Conservation (phyloP, 2,329 filamentous ascomycete species). For the Thielaviopsis euricoi region DNA sequence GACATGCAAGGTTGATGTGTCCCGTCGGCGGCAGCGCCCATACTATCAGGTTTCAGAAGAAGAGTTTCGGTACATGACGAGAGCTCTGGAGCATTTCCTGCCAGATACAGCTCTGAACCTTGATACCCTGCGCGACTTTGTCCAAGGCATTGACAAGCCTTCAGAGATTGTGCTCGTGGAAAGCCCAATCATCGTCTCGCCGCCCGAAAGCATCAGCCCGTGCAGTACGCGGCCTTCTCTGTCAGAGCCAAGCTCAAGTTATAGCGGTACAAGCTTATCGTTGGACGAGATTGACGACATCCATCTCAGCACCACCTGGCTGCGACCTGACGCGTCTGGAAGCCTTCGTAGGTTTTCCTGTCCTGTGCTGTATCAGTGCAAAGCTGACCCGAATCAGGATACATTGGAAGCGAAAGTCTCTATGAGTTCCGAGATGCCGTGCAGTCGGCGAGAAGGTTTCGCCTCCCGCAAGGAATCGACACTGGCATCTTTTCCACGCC, state of each 20-base stretch:
- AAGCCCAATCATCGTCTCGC: neutral
- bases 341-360: neutral
- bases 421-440: constrained; percentile 16
- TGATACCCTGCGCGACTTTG: constrained; percentile 13
- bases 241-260: neutral
- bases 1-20: constrained; percentile 16
- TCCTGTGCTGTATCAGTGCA: neutral
- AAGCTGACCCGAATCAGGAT: constrained; percentile 10
- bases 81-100: constrained; percentile 17
- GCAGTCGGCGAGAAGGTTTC: constrained; percentile 13
- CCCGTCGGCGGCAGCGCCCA: constrained; percentile 17
- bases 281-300: constrained; percentile 1
- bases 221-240: neutral
- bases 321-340: neutral
- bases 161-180: neutral
- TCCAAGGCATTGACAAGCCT: neutral
- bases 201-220: neutral
- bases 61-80: constrained; percentile 18
- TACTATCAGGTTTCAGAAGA: constrained; percentile 19
- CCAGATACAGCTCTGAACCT: constrained; percentile 16
- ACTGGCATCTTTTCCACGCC: neutral
- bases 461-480: constrained; percentile 6
- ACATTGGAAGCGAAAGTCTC: constrained; percentile 15
- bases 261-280: neutral
- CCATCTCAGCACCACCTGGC: neutral